Conservation (phyloP, 768 basidiomycete species). For the Hypholoma fasciculare region DNA sequence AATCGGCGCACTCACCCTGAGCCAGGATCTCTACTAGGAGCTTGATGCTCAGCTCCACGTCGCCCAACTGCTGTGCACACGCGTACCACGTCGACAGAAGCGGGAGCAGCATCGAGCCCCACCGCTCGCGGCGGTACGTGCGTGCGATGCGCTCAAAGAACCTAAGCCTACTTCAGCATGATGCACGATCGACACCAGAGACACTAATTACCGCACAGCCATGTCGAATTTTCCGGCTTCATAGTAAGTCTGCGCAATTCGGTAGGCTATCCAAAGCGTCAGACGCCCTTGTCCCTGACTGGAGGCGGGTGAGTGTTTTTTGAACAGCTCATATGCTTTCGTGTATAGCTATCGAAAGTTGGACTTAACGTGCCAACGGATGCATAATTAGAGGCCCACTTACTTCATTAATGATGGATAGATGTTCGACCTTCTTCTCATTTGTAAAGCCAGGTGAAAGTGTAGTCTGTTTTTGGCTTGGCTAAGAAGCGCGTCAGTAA, state of each 20-base stretch:
- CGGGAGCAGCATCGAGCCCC: conserved; percentile 72
- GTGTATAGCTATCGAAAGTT: conserved; percentile 70
- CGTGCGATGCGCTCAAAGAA: conserved; percentile 93
- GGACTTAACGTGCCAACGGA: too few species aligned
- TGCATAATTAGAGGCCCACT: conserved; percentile 10
- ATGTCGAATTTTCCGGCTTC: conserved; percentile 81
- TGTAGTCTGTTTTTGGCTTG: conserved; percentile 32
- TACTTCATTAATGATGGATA: conserved; percentile 82
- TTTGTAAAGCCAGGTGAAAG: conserved; percentile 76
- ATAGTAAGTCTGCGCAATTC: conserved; percentile 87
- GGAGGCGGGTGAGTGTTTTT: conserved; percentile 57
- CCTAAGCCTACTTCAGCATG: conserved; percentile 37
- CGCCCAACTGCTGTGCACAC: conserved; percentile 76
- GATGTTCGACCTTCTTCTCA: conserved; percentile 92
- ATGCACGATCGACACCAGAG: background rate
- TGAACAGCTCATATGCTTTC: conserved; percentile 92
- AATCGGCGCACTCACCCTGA: conserved; percentile 50
- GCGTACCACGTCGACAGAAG: conserved; percentile 81
- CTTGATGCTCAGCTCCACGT: conserved; percentile 73
- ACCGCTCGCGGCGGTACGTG: conserved; percentile 84
- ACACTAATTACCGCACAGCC: conserved; percentile 73
- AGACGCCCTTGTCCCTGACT: conserved; percentile 69
- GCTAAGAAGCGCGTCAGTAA: background rate
- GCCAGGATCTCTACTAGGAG: conserved; percentile 84
- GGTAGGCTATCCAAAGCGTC: conserved; percentile 88